Conservation (phyloP, 805 yeast genomes). For the Saccharomycopsis babjevae region DNA sequence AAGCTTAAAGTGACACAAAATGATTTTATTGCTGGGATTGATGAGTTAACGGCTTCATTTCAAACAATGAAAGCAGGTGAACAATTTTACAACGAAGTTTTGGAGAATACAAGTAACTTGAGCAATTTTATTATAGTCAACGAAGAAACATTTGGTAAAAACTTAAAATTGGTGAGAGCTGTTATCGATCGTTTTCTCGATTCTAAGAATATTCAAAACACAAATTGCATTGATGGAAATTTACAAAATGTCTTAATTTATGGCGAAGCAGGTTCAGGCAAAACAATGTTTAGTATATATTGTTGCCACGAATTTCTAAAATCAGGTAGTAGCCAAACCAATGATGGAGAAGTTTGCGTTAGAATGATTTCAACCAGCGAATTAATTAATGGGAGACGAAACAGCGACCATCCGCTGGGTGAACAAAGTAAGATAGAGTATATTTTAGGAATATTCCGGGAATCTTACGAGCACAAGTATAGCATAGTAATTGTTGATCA, state of each 20-base stretch:
- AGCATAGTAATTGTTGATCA: conserved; percentile 85
- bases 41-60: conserved; percentile 67
- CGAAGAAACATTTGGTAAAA: background rate
- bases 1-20: conserved; percentile 97
- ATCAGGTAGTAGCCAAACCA: conserved; percentile 32
- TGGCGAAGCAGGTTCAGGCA: conserved; percentile 93
- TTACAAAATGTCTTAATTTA: conserved; percentile 73
- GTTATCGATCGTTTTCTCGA: conserved; percentile 28
- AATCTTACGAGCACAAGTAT: conserved; percentile 87
- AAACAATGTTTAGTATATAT: conserved; percentile 86
- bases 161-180: background rate
- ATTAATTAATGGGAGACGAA: conserved; percentile 53
- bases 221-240: conserved; percentile 63
- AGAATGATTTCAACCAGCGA: conserved; percentile 81
- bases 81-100: conserved; percentile 58
- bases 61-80: conserved; percentile 59
- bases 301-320: conserved; percentile 72
- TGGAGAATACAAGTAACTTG: background rate
- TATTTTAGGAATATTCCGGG: conserved; percentile 84
- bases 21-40: conserved; percentile 65
- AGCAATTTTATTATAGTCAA: background rate
- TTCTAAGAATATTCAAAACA: conserved; percentile 54
- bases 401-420: conserved; percentile 35
- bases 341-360: conserved; percentile 42
- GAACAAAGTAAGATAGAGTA: conserved; percentile 78